Conservation (phyloP, 2,329 filamentous ascomycete genomes). For the Trichoderma cornu-damae region DNA sequence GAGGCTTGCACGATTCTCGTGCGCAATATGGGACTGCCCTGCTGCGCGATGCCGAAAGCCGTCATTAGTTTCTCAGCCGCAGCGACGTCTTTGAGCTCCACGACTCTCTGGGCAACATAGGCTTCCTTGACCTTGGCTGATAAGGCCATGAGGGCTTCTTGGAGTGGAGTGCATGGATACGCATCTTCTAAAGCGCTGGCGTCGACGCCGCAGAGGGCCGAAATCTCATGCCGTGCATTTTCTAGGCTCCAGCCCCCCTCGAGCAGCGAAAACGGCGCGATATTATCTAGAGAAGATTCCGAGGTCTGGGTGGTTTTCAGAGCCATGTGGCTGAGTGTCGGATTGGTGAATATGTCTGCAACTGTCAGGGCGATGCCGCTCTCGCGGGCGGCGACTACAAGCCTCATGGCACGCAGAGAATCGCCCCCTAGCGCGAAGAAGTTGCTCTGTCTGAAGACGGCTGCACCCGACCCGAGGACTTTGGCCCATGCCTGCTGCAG, state of each 20-base stretch:
- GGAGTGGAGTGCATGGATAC: constrained; percentile 51
- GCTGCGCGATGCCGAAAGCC: constrained; percentile 39
- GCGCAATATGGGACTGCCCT: constrained; percentile 40
- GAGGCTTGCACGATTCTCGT: constrained; percentile 46
- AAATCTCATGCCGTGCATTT: constrained; percentile 35
- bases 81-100: constrained; percentile 36
- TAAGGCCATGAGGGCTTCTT: constrained; percentile 51
- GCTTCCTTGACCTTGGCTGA: constrained; percentile 47
- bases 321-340: constrained; percentile 42
- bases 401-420: constrained; percentile 48
- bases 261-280: constrained; percentile 39
- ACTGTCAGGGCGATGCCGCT: constrained; percentile 40
- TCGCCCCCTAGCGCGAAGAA: constrained; percentile 49
- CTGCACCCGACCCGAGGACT: constrained; percentile 34
- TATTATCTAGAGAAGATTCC: constrained; percentile 25
- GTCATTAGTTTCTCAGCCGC: constrained; percentile 36
- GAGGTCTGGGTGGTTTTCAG: constrained; percentile 19
- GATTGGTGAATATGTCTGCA: constrained; percentile 42
- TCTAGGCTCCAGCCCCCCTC: constrained; percentile 31
- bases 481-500: constrained; percentile 36
- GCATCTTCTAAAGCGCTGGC: constrained; percentile 45
- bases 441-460: constrained; percentile 37
- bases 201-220: constrained; percentile 37
- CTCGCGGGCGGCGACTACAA: constrained; percentile 41
- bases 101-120: constrained; percentile 48